Conservation (phyloP, 768 basidiomycete species). For the Calocera cornea region DNA sequence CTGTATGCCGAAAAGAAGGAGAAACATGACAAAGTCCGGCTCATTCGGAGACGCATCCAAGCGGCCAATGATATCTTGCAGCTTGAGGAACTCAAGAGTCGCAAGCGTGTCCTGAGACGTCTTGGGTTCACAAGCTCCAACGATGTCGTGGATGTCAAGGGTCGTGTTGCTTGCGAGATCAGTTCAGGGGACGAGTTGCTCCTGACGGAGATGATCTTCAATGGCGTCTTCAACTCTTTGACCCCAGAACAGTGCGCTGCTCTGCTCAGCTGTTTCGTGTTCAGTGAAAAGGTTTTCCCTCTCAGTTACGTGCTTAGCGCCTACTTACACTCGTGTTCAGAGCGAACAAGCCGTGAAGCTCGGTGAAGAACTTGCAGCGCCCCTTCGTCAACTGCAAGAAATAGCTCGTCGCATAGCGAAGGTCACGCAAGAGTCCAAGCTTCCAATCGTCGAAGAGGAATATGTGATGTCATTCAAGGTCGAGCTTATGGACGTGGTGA, state of each 20-base stretch:
- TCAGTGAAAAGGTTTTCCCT: slow-evolving; percentile 70
- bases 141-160: slow-evolving; percentile 97
- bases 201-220: slow-evolving; percentile 93
- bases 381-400: slow-evolving; percentile 90
- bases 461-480: slow-evolving; percentile 97
- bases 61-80: slow-evolving; percentile 86
- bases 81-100: slow-evolving; percentile 87
- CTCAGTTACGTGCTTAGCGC: background rate
- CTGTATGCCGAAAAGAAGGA: slow-evolving; percentile 66
- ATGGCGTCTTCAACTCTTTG: slow-evolving; percentile 85
- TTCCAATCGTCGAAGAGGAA: slow-evolving; percentile 79
- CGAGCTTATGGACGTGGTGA: slow-evolving; percentile 94
- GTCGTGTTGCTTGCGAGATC: slow-evolving; percentile 96
- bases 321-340: slow-evolving; percentile 27
- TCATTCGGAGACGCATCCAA: slow-evolving; percentile 73
- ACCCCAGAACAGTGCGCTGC: slow-evolving; percentile 86
- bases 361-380: slow-evolving; percentile 86
- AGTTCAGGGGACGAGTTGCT: slow-evolving; percentile 92
- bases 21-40: slow-evolving; percentile 51
- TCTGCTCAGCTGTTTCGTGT: slow-evolving; percentile 94
- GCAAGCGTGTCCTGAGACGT: slow-evolving; percentile 86
- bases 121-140: slow-evolving; percentile 76
- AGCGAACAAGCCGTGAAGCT: slow-evolving; percentile 75
- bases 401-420: slow-evolving; percentile 91
- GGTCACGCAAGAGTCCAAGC: slow-evolving; percentile 85